Percentiles rank a stretch among this genome's conserved stretches.
These are phyloP conservation scores for Kentomonas sorsogonicus DNA, from an alignment of 208 protist genomes.

Conservation along the genomic window DNA sequence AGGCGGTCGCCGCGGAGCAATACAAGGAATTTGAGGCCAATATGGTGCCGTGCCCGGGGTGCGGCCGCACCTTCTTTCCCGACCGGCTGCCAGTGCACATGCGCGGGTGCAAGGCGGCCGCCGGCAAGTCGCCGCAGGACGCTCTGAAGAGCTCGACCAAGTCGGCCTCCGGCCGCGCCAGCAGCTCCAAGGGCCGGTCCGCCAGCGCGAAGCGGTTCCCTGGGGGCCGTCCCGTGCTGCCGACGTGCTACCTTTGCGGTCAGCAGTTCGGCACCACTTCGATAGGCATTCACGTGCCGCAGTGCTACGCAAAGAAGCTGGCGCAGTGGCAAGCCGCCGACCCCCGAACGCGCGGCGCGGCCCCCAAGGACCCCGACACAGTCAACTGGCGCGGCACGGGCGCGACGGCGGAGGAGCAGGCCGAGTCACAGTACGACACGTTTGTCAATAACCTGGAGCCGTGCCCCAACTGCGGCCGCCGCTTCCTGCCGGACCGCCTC, in stretches of 20 bases:
- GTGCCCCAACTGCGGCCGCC: constrained; percentile 86
- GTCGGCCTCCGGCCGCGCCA: constrained; percentile 1
- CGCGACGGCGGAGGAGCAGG: constrained; percentile 47
- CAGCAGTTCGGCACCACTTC: constrained; percentile 87
- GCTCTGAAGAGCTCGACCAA: constrained; percentile 6
- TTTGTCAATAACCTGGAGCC: constrained; percentile 85
- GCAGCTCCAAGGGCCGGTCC: constrained; percentile 1
- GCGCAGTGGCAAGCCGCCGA: constrained; percentile 67
- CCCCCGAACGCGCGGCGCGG: constrained; percentile 50
- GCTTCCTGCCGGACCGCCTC: constrained; percentile 86
- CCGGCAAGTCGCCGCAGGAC: not conserved
- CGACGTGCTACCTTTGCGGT: constrained; percentile 81
- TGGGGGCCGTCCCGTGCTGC: constrained; percentile 39
- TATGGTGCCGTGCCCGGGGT: constrained; percentile 79
- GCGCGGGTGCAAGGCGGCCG: constrained; percentile 62
- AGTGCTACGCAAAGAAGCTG: constrained; percentile 87
- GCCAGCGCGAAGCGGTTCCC: constrained; percentile 14
- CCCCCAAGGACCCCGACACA: constrained; percentile 72
- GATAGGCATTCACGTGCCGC: constrained; percentile 87
- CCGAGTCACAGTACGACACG: constrained; percentile 80
- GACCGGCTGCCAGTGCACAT: constrained; percentile 88
- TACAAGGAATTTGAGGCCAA: constrained; percentile 74
- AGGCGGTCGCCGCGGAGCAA: constrained; percentile 67
- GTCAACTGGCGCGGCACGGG: constrained; percentile 46
- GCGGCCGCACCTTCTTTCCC: constrained; percentile 85